Percentiles rank a stretch among this genome's conserved stretches.
Conservation (phyloP, 352 stramenopile genomes). For the Pythium dissimile region DNA sequence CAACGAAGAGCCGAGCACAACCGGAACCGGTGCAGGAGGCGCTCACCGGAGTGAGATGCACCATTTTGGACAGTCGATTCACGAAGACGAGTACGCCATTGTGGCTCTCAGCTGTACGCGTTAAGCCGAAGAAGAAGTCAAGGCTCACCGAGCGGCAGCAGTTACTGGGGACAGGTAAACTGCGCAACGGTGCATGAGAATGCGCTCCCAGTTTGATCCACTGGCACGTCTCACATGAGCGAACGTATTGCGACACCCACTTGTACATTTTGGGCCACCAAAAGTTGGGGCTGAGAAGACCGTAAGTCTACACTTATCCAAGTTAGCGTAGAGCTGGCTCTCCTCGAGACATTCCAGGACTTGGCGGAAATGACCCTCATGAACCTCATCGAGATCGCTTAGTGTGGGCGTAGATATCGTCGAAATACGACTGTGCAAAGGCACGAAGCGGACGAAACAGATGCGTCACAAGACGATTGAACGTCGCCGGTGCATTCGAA, state of each 20-base stretch:
- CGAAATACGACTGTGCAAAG: slow-evolving; percentile 29
- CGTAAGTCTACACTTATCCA: slow-evolving; percentile 21
- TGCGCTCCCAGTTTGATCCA: not conserved
- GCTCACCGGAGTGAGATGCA: slow-evolving; percentile 5
- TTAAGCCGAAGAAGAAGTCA: slow-evolving; percentile 14
- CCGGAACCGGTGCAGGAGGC: not conserved
- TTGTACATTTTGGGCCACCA: slow-evolving; percentile 25
- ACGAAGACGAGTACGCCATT: slow-evolving; percentile 9
- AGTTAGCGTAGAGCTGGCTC: no score
- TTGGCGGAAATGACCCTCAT: no score
- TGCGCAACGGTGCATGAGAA: slow-evolving; percentile 7
- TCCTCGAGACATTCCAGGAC: no score
- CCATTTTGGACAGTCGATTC: slow-evolving; percentile 16
- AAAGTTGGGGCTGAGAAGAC: not conserved
- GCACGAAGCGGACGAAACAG: slow-evolving; percentile 16
- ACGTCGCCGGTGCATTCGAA: slow-evolving; percentile 28
- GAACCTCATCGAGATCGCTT: no score
- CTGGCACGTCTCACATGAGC: slow-evolving; percentile 17
- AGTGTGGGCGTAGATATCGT: slow-evolving; percentile 27
- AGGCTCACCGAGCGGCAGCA: slow-evolving; percentile 15
- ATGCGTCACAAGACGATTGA: slow-evolving; percentile 32
- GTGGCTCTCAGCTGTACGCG: not conserved
- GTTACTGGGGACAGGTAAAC: slow-evolving; percentile 5
- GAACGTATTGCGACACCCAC: slow-evolving; percentile 18
- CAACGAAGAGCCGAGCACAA: not conserved